Percentiles rank a stretch among this genome's conserved stretches.
Evolutionary conservation across 192 early-diverging fungal genomes (phyloP).

Genomic region (Spizellomyces sp.): DNA sequence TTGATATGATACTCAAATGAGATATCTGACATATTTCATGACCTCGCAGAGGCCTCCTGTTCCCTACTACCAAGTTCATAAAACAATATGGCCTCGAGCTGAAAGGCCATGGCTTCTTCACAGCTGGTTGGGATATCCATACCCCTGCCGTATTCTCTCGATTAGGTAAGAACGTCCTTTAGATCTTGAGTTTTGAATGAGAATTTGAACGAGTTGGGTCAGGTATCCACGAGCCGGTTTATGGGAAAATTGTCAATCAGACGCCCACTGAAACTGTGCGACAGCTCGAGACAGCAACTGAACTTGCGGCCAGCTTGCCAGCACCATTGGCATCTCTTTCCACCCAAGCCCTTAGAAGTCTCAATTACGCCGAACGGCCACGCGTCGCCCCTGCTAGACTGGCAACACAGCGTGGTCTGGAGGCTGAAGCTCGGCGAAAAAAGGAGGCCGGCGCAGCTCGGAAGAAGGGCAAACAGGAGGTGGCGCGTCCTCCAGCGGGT

Average conservation of each 20-base stretch:
- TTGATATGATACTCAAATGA: not conserved
- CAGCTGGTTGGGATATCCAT: slow-evolving; percentile 44
- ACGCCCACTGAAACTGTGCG: not conserved
- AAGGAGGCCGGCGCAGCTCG: not conserved
- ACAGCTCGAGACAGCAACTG: slow-evolving; percentile 30
- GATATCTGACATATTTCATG: not conserved
- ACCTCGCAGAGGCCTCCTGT: not conserved
- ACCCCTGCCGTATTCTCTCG: slow-evolving; percentile 47
- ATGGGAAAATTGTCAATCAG: slow-evolving; percentile 25
- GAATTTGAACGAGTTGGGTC: not conserved
- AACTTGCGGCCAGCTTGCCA: slow-evolving; percentile 24
- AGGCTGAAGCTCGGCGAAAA: not conserved
- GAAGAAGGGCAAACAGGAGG: slow-evolving; percentile 27
- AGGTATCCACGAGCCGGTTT: slow-evolving; percentile 61
- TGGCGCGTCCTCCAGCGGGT: not conserved
- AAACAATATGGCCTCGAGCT: slow-evolving; percentile 34
- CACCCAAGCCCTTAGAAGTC: slow-evolving; percentile 11
- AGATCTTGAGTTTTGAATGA: not conserved
- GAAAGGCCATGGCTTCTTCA: slow-evolving; percentile 51
- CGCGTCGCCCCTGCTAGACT: slow-evolving; percentile 11
- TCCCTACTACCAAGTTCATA: slow-evolving; percentile 36
- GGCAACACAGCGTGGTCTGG: slow-evolving; percentile 29
- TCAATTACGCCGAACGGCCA: slow-evolving; percentile 37
- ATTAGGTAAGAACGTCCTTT: slow-evolving; percentile 30
- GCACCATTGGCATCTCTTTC: slow-evolving; percentile 34